phyloP scores from a whole-genome alignment of 495 filamentous ascomycete genomes.

The Chaetomidium leptoderma region DNA sequence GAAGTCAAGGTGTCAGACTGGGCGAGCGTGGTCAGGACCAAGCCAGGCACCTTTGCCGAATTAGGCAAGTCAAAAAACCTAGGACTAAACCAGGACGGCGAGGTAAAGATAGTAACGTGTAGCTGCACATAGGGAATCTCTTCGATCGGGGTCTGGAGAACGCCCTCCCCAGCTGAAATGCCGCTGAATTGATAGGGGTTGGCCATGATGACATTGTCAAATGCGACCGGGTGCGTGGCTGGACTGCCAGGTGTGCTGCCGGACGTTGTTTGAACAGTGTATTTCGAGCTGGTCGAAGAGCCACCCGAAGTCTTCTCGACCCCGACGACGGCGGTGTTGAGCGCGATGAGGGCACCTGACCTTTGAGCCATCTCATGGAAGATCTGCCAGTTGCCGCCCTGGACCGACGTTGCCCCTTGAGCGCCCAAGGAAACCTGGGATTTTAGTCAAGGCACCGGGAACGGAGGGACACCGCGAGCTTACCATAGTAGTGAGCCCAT shows the following conservation, averaged over 20 bases:
- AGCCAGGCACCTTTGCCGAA: slow-evolving; percentile 54
- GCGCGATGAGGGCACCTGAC: slow-evolving; percentile 53
- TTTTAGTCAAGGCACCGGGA: slow-evolving; percentile 3
- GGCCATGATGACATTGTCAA: slow-evolving; percentile 77
- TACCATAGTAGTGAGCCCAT: slow-evolving; percentile 89
- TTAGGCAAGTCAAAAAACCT: slow-evolving; percentile 62
- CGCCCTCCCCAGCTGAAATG: slow-evolving; percentile 45
- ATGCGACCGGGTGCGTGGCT: slow-evolving; percentile 42
- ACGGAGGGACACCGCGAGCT: slow-evolving; percentile 32
- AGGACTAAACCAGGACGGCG: slow-evolving; percentile 62
- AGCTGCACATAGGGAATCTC: slow-evolving; percentile 75
- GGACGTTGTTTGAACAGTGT: slow-evolving; percentile 47
- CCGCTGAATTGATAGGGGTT: slow-evolving; percentile 67
- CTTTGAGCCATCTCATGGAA: slow-evolving; percentile 74
- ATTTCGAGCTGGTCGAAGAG: slow-evolving; percentile 30
- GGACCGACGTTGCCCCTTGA: slow-evolving; percentile 71
- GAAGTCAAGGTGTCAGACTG: slow-evolving; percentile 46
- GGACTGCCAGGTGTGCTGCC: slow-evolving; percentile 24
- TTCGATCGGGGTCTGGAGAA: slow-evolving; percentile 55
- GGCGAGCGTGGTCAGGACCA: slow-evolving; percentile 80
- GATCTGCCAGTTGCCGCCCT: slow-evolving; percentile 93
- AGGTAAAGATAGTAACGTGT: slow-evolving; percentile 85
- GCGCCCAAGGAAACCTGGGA: slow-evolving; percentile 64
- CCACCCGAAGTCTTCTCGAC: slow-evolving; percentile 39
- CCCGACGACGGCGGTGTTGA: slow-evolving; percentile 67